Base-by-base conservation (phyloP, 345 rosid genomes). In the Lumnitzera racemosa region DNA sequence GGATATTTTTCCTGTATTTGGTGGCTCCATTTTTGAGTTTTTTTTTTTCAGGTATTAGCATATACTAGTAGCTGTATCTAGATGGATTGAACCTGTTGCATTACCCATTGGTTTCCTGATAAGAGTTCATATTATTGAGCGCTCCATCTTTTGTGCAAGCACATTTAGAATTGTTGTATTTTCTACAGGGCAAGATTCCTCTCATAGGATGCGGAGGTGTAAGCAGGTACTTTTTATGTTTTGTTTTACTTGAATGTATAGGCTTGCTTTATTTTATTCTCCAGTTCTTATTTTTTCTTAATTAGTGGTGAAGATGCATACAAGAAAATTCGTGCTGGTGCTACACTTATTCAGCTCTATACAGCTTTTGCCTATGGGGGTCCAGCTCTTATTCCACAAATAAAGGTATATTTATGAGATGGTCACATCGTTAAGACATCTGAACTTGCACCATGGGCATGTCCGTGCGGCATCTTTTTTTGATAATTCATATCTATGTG, bases 261-360 rank as follows among this genome's bases (percentile, higher is more conserved):
- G 0, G 1, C 31, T 50, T 8, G 46, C 14, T 15, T 13, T 47
- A 20, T 31, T 55, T 41, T 61, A 31, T 56, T n/a, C 61, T 14
- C 50, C 58, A 15, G 20, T 15, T 58, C 56, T 54, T 16, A 47
- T 13, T 56, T 11, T 58, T 31, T 52, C 59, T 61, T 67, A 63
- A 72, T 67, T 74, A 94, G 99, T 74, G 97, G 99, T 55, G 97
- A 90, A 74, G 99, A 94, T 68, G 99, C 99, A 64, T 94, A 88
- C 83, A 78, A 80, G 67, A 94, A 88, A 76, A 78, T 94, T 57
- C 80, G 99, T 75, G 88, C 95, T 6, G 99, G 97, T 65, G 99
- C 97, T 56, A 88, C 90, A 43, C 99, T 94, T 66, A 89, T 90
- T 72, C 99, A 94, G 81, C 88, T 94, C 61, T 94, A 94, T 67